These are phyloP conservation scores for Neohortaea acidophila DNA, from an alignment of 495 filamentous ascomycete species.

Conservation along the genomic window DNA sequence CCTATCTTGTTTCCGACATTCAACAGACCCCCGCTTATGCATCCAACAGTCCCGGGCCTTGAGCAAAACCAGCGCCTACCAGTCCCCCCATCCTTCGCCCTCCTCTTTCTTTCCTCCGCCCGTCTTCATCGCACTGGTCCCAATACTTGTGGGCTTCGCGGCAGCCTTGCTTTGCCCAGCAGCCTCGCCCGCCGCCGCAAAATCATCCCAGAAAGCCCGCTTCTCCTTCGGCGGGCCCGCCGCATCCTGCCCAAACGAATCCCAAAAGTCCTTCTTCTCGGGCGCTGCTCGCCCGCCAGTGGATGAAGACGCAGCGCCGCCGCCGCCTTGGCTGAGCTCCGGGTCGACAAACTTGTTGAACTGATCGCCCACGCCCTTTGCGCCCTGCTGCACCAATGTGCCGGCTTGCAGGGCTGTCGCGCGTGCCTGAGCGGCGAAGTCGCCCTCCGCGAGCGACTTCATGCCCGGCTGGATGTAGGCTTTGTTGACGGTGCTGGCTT, in stretches of 20 bases:
- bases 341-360: slow-evolving; percentile 75
- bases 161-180: slow-evolving; percentile 12
- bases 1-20: too few relatives aligned
- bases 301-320: neutral
- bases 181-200: slow-evolving; percentile 24
- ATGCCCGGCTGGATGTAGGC: slow-evolving; percentile 81
- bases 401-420: slow-evolving; percentile 51
- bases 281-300: slow-evolving; percentile 18
- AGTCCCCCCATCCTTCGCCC: slow-evolving; percentile 17
- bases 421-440: slow-evolving; percentile 70
- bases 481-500: slow-evolving; percentile 78
- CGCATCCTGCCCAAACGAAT: slow-evolving; percentile 25
- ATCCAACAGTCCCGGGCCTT: too few relatives aligned
- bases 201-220: slow-evolving; percentile 57
- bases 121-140: slow-evolving; percentile 44
- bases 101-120: slow-evolving; percentile 10
- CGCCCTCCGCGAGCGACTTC: slow-evolving; percentile 52
- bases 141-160: slow-evolving; percentile 33
- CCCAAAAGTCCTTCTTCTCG: slow-evolving; percentile 62
- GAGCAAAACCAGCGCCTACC: too few relatives aligned
- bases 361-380: slow-evolving; percentile 54
- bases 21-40: too few relatives aligned
- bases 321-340: slow-evolving; percentile 23
- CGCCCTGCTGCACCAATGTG: slow-evolving; percentile 47
- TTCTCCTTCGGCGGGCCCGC: slow-evolving; percentile 25